These are phyloP conservation scores for Gracilaria caudata DNA, from an alignment of 23 red algal genomes.

Conservation along the genomic window DNA sequence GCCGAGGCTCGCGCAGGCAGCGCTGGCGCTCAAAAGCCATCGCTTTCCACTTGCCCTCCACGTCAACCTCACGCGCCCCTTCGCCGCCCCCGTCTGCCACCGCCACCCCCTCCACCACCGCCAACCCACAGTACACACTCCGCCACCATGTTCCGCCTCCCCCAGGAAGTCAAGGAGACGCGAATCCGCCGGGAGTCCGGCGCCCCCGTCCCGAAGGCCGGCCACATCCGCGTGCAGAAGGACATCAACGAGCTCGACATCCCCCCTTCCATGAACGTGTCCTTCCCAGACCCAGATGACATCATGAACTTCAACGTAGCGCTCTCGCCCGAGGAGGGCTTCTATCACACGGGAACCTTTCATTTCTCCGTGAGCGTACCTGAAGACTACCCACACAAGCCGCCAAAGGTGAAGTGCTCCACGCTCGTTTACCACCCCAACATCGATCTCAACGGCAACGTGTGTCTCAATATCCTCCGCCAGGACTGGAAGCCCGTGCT, in stretches of 20 bases:
- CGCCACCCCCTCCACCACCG: conserved; percentile 5
- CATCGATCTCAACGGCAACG: conserved; percentile 93
- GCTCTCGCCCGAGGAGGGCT: conserved; percentile 80
- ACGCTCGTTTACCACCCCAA: conserved; percentile 93
- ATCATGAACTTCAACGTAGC: conserved; percentile 76
- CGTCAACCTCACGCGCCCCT: conserved; percentile 16
- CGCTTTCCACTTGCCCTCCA: neutral
- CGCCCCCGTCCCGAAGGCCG: conserved; percentile 27
- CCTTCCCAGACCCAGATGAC: conserved; percentile 87
- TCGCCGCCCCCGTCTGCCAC: neutral
- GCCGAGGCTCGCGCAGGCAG: neutral
- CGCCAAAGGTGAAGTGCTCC: conserved; percentile 84
- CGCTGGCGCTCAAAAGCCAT: neutral
- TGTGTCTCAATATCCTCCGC: conserved; percentile 94
- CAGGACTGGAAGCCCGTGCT: conserved; percentile 97
- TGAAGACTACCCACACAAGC: conserved; percentile 84
- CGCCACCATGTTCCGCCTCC: conserved; percentile 46
- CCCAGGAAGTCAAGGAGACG: conserved; percentile 63
- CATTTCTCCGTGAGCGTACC: conserved; percentile 81
- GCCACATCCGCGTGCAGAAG: conserved; percentile 61
- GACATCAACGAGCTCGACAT: conserved; percentile 91
- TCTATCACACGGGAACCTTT: conserved; percentile 79
- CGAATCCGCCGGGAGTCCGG: conserved; percentile 49
- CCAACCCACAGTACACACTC: too few relatives aligned
- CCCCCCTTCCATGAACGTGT: conserved; percentile 65